Conservation (phyloP, 2,329 filamentous ascomycete species). For the Nannizziopsis barbatae region DNA sequence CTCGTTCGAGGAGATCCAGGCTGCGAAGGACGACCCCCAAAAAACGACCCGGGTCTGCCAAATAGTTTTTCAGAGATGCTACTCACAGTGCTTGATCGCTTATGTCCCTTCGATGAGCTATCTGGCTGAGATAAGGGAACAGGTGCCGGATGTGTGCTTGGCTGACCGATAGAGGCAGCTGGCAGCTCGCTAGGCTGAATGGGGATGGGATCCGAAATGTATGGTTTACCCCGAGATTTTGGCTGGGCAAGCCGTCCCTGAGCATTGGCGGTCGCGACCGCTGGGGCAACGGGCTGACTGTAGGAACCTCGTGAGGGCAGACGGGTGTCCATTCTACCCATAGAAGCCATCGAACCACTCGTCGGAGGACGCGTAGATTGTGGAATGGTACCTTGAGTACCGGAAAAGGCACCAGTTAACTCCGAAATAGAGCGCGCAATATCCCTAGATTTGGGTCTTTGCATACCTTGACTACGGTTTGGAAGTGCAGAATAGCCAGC, state of each 20-base stretch:
- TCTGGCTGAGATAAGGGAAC: constrained; percentile 44
- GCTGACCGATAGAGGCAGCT: constrained; percentile 48
- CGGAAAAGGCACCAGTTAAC: constrained; percentile 44
- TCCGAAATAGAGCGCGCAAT: constrained; percentile 47
- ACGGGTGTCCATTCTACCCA: constrained; percentile 37
- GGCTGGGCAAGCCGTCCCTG: constrained; percentile 85
- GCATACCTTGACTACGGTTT: constrained; percentile 21
- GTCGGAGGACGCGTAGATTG: constrained; percentile 59
- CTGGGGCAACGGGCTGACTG: constrained; percentile 75
- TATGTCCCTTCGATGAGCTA: constrained; percentile 43
- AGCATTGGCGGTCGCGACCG: constrained; percentile 76
- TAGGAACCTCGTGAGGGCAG: constrained; percentile 72
- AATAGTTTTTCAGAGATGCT: constrained; percentile 76
- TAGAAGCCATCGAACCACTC: constrained; percentile 65
- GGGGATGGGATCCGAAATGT: constrained; percentile 56
- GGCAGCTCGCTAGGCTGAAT: constrained; percentile 43
- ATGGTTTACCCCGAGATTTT: constrained; percentile 53
- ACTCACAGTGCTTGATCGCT: constrained; percentile 63
- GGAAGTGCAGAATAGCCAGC: constrained; percentile 16
- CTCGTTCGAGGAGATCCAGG: constrained; percentile 34
- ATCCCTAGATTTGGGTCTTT: constrained; percentile 40
- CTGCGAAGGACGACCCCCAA: constrained; percentile 46
- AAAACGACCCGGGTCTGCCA: constrained; percentile 70
- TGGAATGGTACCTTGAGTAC: constrained; percentile 33
- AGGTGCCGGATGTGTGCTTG: constrained; percentile 48